Base-by-base conservation (phyloP, 345 rosid genomes). In the Hibiscus tridactylites region DNA sequence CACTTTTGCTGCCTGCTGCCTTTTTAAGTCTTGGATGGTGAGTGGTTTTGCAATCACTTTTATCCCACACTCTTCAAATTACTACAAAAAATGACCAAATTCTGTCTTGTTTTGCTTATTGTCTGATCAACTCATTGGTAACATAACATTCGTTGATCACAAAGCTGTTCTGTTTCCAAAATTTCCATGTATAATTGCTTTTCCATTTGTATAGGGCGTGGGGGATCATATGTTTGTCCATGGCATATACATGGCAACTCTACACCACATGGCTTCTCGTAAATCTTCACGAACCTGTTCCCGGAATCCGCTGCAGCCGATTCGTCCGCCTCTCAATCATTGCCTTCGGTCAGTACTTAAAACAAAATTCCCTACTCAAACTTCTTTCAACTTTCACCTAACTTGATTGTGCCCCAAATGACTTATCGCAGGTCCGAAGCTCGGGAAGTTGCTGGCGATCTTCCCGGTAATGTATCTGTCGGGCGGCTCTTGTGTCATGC, bases 401-500 rank as follows among this genome's bases (percentile, higher is more conserved):
- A 42, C 65, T 52, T 13, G 19, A 71, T 44, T 37, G 1, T 33
- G 56, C 15, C 3, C 49, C 4, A 24, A 53, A 26, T 35, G 33
- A 47, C 44, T 2, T 5, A 15, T 49, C 9, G 10, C 62, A 86
- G 93, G 93, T 56, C 81, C 80, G 37, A 81, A 73, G 70, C 65
- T 82, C 0, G 93, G 90, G 29, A 88, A 86, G 44, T 10, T 82
- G 49, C 76, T 86, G 0, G 84, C 79, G 7, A 57, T 86, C 21
- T 85, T 85, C 66, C 93, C 93, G 1, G 84, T 85, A 4, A 82
- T 88, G 88, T 88, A 85, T 69, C 79, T 88, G 12, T 88, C 93
- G 6, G 87, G 90, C 0, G 90, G 90, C 2, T 57, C 90, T 1
- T 85, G 89, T 24, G 84, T 74, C 35, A 54, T 79, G 71, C 62